Base-by-base conservation (phyloP, 2,329 filamentous ascomycete species). In the Colletotrichum theobromicola region DNA sequence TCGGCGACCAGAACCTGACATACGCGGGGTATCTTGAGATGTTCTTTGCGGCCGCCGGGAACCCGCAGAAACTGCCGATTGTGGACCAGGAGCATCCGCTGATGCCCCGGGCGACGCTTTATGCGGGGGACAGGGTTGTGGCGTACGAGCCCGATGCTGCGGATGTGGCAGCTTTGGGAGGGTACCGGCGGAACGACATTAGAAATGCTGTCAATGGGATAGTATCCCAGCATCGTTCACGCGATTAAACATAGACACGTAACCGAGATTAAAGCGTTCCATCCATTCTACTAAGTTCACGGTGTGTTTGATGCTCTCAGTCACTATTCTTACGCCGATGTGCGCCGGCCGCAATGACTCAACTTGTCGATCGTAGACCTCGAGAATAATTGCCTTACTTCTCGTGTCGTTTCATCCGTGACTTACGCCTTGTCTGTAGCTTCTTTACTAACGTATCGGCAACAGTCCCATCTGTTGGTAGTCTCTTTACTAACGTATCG, bases 31-130 rank as follows among this genome's bases (percentile, higher is more conserved):
- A 72, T n/a, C 24, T 75, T 2, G 65, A 61, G 26, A 55, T n/a
- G 50, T 75, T 66, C n/a, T 73, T 73, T 21, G 8, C 7, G 1
- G 73, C 69, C 2, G 60, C 63, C 2, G 62, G 57, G 2, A 73
- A 35, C 30, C 10, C 4, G 8, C 35, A 69, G 24, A 55, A 30
- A 18, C 8, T 73, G 28, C 12, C 42, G 1, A 65, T 28, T 5
- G 4, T 18, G 69, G 58, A 73, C 0, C 50, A 73, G 6, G 69
- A 75, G 5, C 73, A 75, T 4, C 73, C 73, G 18, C 55, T 75
- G 12, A 18, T 75, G 30, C 73, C 73, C 16, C 28, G 61, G 26
- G 8, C 58, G 13, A 63, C 26, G 1, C 16, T 68, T 3, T 68
- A 61, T 26, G 69, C 64, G 0, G 69, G 69, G 2, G 61, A 72